A percentile compares a stretch with the other conserved stretches of the same genome.
Evolutionary conservation across 768 basidiomycete genomes (phyloP).

Genomic region (Lyophyllum atratum): DNA sequence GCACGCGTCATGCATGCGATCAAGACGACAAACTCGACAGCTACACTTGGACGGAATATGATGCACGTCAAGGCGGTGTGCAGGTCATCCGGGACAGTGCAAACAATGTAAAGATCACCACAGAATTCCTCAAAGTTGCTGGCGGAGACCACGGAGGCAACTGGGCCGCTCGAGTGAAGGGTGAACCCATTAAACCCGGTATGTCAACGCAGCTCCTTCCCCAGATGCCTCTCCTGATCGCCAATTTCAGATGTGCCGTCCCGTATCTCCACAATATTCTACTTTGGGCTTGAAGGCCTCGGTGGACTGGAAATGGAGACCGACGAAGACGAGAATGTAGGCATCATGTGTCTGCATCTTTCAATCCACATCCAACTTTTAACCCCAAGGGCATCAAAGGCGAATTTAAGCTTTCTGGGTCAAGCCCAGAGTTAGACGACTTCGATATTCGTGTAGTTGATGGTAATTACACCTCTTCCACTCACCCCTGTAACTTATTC

Average conservation of each 20-base stretch:
- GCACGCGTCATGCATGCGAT: constrained; percentile 84
- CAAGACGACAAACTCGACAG: constrained; percentile 79
- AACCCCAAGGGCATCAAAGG: constrained; percentile 72
- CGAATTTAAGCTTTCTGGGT: constrained; percentile 69
- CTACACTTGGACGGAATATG: constrained; percentile 89
- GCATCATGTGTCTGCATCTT: constrained; percentile 18
- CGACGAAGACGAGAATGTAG: constrained; percentile 72
- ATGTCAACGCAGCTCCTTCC: constrained; percentile 17
- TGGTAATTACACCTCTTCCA: constrained; percentile 40
- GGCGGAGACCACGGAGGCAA: constrained; percentile 83
- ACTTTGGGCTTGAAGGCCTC: constrained; percentile 85
- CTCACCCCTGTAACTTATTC: constrained; percentile 5
- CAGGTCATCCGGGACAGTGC: constrained; percentile 79
- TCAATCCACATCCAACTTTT: background rate
- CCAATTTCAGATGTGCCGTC: constrained; percentile 44
- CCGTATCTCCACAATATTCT: constrained; percentile 80
- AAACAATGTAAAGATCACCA: constrained; percentile 87
- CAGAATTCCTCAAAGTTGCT: constrained; percentile 83
- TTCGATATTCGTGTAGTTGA: constrained; percentile 82
- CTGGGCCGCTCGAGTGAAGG: constrained; percentile 86
- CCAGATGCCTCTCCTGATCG: background rate
- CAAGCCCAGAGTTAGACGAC: constrained; percentile 76
- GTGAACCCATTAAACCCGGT: constrained; percentile 75
- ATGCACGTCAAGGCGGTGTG: constrained; percentile 81
- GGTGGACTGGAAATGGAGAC: constrained; percentile 82